Evolutionary conservation across 805 yeast species (phyloP).

Genomic region (Cyberlindnera sargentensis): DNA sequence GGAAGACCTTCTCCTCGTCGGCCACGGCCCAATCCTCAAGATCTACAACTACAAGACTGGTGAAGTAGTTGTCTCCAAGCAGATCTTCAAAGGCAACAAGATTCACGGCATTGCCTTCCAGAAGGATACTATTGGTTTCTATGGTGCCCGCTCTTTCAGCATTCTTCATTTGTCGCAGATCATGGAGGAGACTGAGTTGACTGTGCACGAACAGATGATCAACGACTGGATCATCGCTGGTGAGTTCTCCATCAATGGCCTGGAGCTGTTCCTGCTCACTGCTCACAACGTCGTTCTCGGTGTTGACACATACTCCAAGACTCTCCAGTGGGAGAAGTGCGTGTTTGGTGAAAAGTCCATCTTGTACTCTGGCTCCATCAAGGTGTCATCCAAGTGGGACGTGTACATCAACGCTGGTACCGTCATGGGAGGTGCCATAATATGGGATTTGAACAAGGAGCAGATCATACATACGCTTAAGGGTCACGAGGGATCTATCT

Average conservation of each 20-base stretch:
- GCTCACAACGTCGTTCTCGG: constrained; percentile 69
- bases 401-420: constrained; percentile 82
- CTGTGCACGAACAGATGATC: constrained; percentile 39
- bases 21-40: constrained; percentile 64
- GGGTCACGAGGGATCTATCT: constrained; percentile 89
- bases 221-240: constrained; percentile 78
- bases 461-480: constrained; percentile 47
- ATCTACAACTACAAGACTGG: constrained; percentile 41
- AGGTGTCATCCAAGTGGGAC: constrained; percentile 32
- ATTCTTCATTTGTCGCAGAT: constrained; percentile 31
- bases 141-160: constrained; percentile 71
- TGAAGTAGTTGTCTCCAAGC: constrained; percentile 30
- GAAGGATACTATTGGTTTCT: constrained; percentile 32
- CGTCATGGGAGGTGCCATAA: constrained; percentile 77
- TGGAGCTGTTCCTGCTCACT: constrained; percentile 49
- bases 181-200: constrained; percentile 19
- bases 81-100: constrained; percentile 63
- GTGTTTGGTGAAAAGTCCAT: constrained; percentile 69
- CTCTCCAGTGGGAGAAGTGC: constrained; percentile 25
- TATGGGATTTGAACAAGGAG: constrained; percentile 57
- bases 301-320: constrained; percentile 24
- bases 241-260: constrained; percentile 37
- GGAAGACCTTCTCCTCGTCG: constrained; percentile 42
- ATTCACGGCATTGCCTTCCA: constrained; percentile 66
- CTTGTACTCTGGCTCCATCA: constrained; percentile 78